These are phyloP conservation scores for Mortierella sp. DNA, from an alignment of 371 early-diverging fungal genomes.

Conservation along the genomic window DNA sequence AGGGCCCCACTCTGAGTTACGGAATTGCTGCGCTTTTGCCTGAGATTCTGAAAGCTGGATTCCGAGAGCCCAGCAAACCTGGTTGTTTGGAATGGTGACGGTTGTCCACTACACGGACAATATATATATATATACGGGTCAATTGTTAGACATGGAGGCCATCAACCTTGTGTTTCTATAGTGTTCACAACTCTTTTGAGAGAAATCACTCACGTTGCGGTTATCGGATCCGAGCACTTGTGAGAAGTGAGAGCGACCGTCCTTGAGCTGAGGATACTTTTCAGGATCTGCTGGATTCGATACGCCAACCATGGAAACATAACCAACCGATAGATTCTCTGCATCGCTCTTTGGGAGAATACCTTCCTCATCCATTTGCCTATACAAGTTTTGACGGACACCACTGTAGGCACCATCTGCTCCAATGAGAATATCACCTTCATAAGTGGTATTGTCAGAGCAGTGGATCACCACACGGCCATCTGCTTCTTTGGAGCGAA, in stretches of 20 bases:
- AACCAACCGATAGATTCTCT: constrained; percentile 21
- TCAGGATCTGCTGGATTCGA: constrained; percentile 10
- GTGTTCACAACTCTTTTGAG: too few species aligned
- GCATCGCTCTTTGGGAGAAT: constrained; percentile 9
- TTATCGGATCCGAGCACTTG: constrained; percentile 11
- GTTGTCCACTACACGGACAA: constrained; percentile 14
- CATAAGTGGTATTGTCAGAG: constrained; percentile 13
- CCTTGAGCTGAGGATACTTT: constrained; percentile 23
- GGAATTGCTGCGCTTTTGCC: constrained; percentile 18
- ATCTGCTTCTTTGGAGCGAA: constrained; percentile 7
- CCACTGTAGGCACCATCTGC: constrained; percentile 27
- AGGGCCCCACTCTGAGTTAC: constrained; percentile 42
- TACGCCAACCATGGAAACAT: constrained; percentile 25
- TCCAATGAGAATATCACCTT: constrained; percentile 30
- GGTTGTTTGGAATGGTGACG: constrained; percentile 19
- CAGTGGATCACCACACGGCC: constrained; percentile 12
- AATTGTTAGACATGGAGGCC: too few species aligned
- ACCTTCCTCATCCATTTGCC: constrained; percentile 12
- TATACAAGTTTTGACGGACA: constrained; percentile 26
- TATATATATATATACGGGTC: too few species aligned
- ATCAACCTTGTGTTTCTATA: background rate
- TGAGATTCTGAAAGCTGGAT: constrained; percentile 6
- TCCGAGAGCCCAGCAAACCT: constrained; percentile 27
- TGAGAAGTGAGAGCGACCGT: constrained; percentile 8
- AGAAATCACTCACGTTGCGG: constrained; percentile 6